Conservation (phyloP, 805 yeast species). For the Saturnispora hagleri region DNA sequence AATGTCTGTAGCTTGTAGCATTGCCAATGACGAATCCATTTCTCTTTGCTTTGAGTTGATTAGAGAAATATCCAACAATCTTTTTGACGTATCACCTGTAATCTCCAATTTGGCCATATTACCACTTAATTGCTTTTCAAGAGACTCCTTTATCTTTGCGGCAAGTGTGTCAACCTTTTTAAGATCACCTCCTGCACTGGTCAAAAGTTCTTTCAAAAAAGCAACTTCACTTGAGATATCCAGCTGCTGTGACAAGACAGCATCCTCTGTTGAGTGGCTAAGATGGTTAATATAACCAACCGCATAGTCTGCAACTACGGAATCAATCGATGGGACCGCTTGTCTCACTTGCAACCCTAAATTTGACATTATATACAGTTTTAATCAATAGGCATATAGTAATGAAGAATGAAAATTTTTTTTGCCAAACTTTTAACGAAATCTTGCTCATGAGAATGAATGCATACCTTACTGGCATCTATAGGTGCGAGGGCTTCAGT, state of each 20-base stretch:
- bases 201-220: conserved; percentile 56
- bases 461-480: no score
- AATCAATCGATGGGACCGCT: conserved; percentile 80
- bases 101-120: conserved; percentile 66
- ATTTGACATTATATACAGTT: conserved; percentile 23
- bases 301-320: conserved; percentile 81
- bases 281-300: conserved; percentile 84
- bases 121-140: conserved; percentile 46
- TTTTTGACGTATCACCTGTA: conserved; percentile 81
- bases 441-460: background rate
- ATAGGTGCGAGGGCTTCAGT: no score
- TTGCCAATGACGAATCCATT: conserved; percentile 63
- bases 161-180: conserved; percentile 45
- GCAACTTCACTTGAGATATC: conserved; percentile 58
- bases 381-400: background rate
- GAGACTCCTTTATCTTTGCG: conserved; percentile 36
- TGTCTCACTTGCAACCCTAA: conserved; percentile 56
- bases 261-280: conserved; percentile 68
- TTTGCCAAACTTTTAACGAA: background rate
- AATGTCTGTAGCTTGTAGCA: conserved; percentile 75
- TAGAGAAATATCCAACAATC: conserved; percentile 73
- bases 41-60: conserved; percentile 63
- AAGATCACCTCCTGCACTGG: conserved; percentile 74
- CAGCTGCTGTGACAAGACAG: conserved; percentile 67
- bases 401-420: background rate